Evolutionary conservation across 768 basidiomycete species (phyloP), one percentile per base, ranked within the genome.

Genomic region (Tephrocybe sp.): DNA sequence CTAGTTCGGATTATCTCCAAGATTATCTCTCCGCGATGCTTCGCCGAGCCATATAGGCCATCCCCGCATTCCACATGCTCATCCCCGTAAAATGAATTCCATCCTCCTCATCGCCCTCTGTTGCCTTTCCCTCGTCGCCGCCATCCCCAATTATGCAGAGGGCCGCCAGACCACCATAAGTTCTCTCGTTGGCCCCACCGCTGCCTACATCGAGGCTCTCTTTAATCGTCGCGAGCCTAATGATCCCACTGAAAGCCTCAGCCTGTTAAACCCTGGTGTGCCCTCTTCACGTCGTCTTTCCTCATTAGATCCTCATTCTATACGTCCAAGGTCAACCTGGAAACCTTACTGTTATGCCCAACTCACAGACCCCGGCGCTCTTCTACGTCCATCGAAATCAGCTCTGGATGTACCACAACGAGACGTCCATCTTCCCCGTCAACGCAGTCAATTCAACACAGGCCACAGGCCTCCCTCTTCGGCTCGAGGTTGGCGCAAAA

Each of bases 391-490:
- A 74, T 56, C 70, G 72, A 49, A 65, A 73, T 39, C 74, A 77
- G 41, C 69, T 85, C 21, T 81, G 72, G 69, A 76, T 78, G 43
- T 74, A 73, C 58, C 69, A 72, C 47, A 85, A 86, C 61, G 78
- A 78, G 44, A 74, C 80, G 0, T 69, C 76, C 13, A 78, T 85
- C 44, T 71, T 75, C 47, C 74, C 75, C 43, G 77, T 84, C 36
- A 80, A 78, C 53, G 69, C 82, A 30, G 60, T 76, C 31, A 85
- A 85, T 53, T 68, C 72, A 7, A 83, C 81, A 5, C 55, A 60
- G 25, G 62, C 66, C 9, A 63, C 73, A 13, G 64, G 69, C 1
- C 66, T 73, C 40, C 78, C 79, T 8, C 65, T 82, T 44, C 80
- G 81, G 59, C 60, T 86, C 30, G 62, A 72, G 7, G 56, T 77